A percentile compares a stretch with the other conserved stretches of the same genome.
These are phyloP conservation scores for Penicillium paneum DNA, from an alignment of 2,329 filamentous ascomycete genomes.

Conservation along the genomic window DNA sequence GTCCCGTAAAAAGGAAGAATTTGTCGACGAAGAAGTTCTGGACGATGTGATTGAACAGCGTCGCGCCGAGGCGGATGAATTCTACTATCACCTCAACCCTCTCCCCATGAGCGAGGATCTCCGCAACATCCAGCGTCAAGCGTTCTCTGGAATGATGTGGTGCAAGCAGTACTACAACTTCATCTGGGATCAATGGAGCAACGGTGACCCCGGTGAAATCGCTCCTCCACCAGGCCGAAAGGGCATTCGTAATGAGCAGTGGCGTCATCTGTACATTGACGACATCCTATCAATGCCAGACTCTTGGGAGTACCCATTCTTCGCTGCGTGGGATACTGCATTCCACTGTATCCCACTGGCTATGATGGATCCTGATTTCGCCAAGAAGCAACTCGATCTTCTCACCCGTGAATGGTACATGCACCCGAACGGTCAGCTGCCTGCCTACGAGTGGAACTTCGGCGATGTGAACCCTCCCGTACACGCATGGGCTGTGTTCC, in stretches of 20 bases:
- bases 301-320: constrained; percentile 98
- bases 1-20: constrained; percentile 69
- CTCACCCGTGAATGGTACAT: constrained; percentile 99
- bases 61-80: constrained; percentile 88
- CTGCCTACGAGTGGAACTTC: constrained; percentile 97
- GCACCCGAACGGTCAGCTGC: constrained; percentile 92
- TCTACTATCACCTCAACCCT: constrained; percentile 90
- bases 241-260: constrained; percentile 77
- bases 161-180: constrained; percentile 97
- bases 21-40: constrained; percentile 87
- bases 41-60: constrained; percentile 86
- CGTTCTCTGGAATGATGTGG: constrained; percentile 97
- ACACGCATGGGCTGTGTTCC: constrained; percentile 92
- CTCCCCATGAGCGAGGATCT: constrained; percentile 91
- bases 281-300: constrained; percentile 97
- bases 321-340: constrained; percentile 93
- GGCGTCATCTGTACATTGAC: constrained; percentile 93
- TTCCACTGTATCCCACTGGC: constrained; percentile 95
- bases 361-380: constrained; percentile 97
- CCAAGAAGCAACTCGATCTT: constrained; percentile 94
- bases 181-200: constrained; percentile 97
- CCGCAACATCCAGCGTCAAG: constrained; percentile 91
- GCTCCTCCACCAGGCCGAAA: constrained; percentile 79
- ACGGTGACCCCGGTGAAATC: constrained; percentile 83
- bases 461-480: constrained; percentile 95